These are phyloP conservation scores for Gracilariopsis chorda DNA, from an alignment of 23 red algal species.

Conservation along the genomic window DNA sequence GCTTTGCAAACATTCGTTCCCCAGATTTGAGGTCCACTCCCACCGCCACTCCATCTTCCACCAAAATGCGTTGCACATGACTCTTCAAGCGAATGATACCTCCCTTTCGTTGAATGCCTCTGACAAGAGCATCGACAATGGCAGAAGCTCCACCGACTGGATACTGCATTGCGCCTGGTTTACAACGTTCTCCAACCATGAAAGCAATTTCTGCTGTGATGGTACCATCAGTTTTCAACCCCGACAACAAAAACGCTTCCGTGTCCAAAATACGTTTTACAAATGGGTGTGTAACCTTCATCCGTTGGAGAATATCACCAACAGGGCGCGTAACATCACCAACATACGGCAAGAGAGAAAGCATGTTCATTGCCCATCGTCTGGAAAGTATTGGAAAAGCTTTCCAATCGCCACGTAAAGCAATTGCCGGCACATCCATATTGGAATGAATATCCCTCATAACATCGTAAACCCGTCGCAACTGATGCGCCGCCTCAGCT, in stretches of 20 bases:
- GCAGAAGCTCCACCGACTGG: slow-evolving; percentile 55
- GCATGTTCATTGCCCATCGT: slow-evolving; percentile 44
- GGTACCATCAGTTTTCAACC: slow-evolving; percentile 71
- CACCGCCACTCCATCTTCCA: slow-evolving; percentile 40
- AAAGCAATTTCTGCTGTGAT: slow-evolving; percentile 91
- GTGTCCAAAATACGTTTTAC: slow-evolving; percentile 67
- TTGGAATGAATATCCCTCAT: slow-evolving; percentile 34
- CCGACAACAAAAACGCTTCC: slow-evolving; percentile 76
- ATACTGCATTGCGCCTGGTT: slow-evolving; percentile 65
- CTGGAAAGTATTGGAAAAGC: slow-evolving; percentile 21
- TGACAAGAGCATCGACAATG: slow-evolving; percentile 70
- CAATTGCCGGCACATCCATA: slow-evolving; percentile 58
- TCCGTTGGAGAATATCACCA: slow-evolving; percentile 15
- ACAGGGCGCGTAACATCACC: slow-evolving; percentile 39
- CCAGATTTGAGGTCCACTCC: slow-evolving; percentile 41
- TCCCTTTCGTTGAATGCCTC: slow-evolving; percentile 53
- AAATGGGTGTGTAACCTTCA: slow-evolving; percentile 64
- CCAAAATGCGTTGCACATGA: slow-evolving; percentile 53
- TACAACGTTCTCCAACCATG: slow-evolving; percentile 75
- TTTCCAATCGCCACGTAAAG: slow-evolving; percentile 56
- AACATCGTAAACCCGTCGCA: slow-evolving; percentile 24
- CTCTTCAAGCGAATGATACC: slow-evolving; percentile 41
- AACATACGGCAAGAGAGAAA: slow-evolving; percentile 57
- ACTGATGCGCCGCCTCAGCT: slow-evolving; percentile 2
- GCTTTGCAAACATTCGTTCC: slow-evolving; percentile 27